Conservation (phyloP, 345 rosid genomes). For the Rhodomyrtus tomentosa region DNA sequence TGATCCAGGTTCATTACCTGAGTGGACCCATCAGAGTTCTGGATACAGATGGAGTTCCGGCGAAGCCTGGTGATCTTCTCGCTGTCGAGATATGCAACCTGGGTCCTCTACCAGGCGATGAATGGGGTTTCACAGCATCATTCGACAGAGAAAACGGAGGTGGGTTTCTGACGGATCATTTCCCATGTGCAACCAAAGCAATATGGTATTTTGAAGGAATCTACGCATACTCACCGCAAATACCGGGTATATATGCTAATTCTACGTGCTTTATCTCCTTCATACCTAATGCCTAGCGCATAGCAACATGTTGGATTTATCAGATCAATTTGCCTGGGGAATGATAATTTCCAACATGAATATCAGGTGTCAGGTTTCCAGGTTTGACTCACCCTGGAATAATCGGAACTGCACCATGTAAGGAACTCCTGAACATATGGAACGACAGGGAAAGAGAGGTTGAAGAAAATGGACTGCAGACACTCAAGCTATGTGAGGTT, state of each 20-base stretch:
- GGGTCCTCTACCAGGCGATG: constrained; percentile 87
- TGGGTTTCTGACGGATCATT: constrained; percentile 82
- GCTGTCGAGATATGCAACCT: constrained; percentile 75
- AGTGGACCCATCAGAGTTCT: constrained; percentile 69
- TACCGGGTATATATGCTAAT: constrained; percentile 38
- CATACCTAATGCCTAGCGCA: neutral
- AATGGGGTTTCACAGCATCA: constrained; percentile 80
- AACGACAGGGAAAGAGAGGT: constrained; percentile 67
- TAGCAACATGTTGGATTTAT: neutral
- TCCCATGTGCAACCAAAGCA: constrained; percentile 85
- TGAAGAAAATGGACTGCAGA: constrained; percentile 44
- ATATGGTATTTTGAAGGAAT: constrained; percentile 97
- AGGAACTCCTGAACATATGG: constrained; percentile 69
- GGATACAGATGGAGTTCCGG: constrained; percentile 57
- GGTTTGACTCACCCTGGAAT: constrained; percentile 86
- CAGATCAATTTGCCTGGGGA: neutral
- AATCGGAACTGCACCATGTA: constrained; percentile 82
- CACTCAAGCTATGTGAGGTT: constrained; percentile 58
- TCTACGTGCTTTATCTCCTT: neutral
- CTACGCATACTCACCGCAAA: constrained; percentile 79
- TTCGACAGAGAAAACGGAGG: constrained; percentile 93
- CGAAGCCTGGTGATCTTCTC: constrained; percentile 76
- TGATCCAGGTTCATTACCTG: constrained; percentile 57
- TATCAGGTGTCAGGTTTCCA: constrained; percentile 74
- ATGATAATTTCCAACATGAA: neutral